Conservation (phyloP, 805 yeast genomes). For the Pichia cabralensis region DNA sequence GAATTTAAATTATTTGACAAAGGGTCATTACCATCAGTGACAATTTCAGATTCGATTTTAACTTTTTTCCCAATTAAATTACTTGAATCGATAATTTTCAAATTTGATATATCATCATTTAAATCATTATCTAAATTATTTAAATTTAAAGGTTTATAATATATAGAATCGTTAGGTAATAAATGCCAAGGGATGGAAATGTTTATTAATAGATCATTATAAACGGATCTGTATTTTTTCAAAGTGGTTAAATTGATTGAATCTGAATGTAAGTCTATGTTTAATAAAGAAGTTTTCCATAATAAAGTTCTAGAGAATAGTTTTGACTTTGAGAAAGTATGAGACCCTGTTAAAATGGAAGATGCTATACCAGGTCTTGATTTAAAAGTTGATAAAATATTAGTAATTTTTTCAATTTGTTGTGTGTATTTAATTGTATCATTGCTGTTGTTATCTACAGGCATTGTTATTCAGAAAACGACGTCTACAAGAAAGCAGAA, state of each 20-base stretch:
- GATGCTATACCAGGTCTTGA: conserved; percentile 7
- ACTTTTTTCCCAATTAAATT: conserved; percentile 1
- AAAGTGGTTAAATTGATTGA: conserved; percentile 13
- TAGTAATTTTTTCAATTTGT: no score
- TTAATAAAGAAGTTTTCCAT: conserved; percentile 14
- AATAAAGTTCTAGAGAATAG: conserved; percentile 14
- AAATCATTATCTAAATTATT: background rate
- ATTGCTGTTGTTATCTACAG: no score
- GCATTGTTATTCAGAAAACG: no score
- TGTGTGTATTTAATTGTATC: no score
- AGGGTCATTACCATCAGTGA: conserved; percentile 7
- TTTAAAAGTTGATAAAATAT: no score
- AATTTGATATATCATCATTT: conserved; percentile 6
- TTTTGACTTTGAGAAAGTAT: conserved; percentile 4
- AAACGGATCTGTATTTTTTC: conserved; percentile 13
- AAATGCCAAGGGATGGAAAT: conserved; percentile 28
- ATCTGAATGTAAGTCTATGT: conserved; percentile 8
- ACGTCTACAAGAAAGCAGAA: no score
- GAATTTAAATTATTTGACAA: background rate
- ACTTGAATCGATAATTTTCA: background rate
- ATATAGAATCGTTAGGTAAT: conserved; percentile 17
- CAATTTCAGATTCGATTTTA: conserved; percentile 3
- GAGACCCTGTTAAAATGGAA: conserved; percentile 7
- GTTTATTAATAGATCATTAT: conserved; percentile 13
- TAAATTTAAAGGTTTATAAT: conserved; percentile 14